Evolutionary conservation across 2,329 filamentous ascomycete species (phyloP).

Genomic region (Xylaria sp.): DNA sequence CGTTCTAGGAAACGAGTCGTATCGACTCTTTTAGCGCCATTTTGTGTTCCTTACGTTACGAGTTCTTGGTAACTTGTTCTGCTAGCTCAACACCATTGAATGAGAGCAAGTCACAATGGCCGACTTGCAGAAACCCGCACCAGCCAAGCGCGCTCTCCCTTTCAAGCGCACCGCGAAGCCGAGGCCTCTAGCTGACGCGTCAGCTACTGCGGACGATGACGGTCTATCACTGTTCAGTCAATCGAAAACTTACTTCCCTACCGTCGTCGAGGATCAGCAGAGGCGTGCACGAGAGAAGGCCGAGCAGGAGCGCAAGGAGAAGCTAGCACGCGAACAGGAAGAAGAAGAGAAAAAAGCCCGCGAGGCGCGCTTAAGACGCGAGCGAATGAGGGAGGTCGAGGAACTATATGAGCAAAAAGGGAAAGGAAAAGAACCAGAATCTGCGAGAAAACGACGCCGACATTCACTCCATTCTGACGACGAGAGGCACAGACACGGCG

Average conservation of each 20-base stretch:
- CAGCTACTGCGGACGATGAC: slow-evolving; percentile 51
- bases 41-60: background rate
- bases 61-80: background rate
- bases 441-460: slow-evolving; percentile 43
- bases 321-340: slow-evolving; percentile 37
- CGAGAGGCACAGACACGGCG: slow-evolving; percentile 7
- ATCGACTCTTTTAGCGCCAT: background rate
- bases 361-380: slow-evolving; percentile 25
- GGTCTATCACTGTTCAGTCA: slow-evolving; percentile 62
- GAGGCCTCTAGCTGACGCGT: slow-evolving; percentile 45
- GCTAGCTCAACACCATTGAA: background rate
- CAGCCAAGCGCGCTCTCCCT: slow-evolving; percentile 56
- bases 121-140: slow-evolving; percentile 44
- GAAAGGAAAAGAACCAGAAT: slow-evolving; percentile 15
- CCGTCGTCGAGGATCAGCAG: slow-evolving; percentile 56
- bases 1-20: background rate
- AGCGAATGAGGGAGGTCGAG: slow-evolving; percentile 21
- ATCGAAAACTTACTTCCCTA: slow-evolving; percentile 61
- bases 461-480: slow-evolving; percentile 35
- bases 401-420: slow-evolving; percentile 8
- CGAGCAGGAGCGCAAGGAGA: slow-evolving; percentile 44
- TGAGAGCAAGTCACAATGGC: slow-evolving; percentile 47
- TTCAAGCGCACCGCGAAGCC: slow-evolving; percentile 62
- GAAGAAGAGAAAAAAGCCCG: slow-evolving; percentile 33
- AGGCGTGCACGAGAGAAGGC: slow-evolving; percentile 44